These are phyloP conservation scores for Ophiocordyceps camponoti-leonardi DNA, from an alignment of 2,329 filamentous ascomycete genomes.

Conservation along the genomic window DNA sequence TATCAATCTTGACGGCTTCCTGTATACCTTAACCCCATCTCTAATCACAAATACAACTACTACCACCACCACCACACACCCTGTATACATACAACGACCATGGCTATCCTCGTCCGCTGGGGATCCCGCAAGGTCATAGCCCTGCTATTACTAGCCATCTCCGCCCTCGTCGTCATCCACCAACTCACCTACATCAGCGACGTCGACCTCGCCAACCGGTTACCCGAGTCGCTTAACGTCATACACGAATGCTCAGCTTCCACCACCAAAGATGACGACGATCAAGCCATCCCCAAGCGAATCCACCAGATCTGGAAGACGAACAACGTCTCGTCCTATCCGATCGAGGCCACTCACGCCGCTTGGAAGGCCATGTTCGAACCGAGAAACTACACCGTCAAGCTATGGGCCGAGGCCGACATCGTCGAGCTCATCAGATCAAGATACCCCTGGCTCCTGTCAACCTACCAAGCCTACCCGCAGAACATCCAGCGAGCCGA, in stretches of 20 bases:
- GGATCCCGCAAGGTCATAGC: neutral
- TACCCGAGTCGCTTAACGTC: neutral
- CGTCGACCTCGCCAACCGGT: neutral
- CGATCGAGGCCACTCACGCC: conserved; percentile 2
- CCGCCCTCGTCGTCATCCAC: neutral
- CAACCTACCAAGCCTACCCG: conserved; percentile 7
- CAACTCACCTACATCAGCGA: neutral
- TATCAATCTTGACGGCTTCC: neutral
- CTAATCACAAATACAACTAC: too few species aligned
- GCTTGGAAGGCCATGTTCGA: conserved; percentile 5
- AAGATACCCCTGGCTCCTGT: conserved; percentile 7
- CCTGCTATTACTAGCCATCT: neutral
- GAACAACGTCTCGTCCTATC: conserved; percentile 5
- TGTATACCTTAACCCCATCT: neutral
- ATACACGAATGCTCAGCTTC: neutral
- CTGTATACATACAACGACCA: too few species aligned
- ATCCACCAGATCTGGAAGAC: conserved; percentile 10
- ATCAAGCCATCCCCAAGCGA: conserved; percentile 3
- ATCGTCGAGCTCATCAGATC: conserved; percentile 4
- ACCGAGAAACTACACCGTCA: conserved; percentile 7
- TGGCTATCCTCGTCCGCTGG: neutral
- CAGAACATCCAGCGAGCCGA: conserved; percentile 10
- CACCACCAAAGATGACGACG: neutral
- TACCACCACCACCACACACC: too few species aligned
- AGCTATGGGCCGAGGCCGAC: conserved; percentile 9